These are phyloP conservation scores for Trichoderma guizhouense DNA, from an alignment of 2,329 filamentous ascomycete genomes.

Conservation along the genomic window DNA sequence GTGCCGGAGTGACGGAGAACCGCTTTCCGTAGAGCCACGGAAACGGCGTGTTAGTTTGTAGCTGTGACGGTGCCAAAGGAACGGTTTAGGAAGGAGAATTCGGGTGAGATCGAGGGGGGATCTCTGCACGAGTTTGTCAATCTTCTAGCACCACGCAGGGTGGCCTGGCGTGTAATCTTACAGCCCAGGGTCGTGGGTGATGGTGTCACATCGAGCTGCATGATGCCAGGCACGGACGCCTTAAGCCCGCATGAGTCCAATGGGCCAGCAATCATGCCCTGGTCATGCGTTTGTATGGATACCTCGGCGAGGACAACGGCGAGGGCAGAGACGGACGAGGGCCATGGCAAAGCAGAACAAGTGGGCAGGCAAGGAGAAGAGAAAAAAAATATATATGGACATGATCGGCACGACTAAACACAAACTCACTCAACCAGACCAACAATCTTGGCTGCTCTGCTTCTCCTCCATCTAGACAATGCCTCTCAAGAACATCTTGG, in stretches of 20 bases:
- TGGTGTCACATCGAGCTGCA: slow-evolving; percentile 11
- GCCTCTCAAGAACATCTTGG: slow-evolving; percentile 18
- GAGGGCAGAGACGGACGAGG: not conserved
- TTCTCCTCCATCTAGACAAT: slow-evolving; percentile 7
- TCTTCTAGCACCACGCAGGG: not conserved
- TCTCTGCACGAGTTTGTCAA: not conserved
- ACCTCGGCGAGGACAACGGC: not conserved
- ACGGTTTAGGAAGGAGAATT: slow-evolving; percentile 3
- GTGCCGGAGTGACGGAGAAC: not conserved
- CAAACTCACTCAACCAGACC: not conserved
- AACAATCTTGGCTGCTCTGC: not conserved
- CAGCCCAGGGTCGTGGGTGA: not conserved
- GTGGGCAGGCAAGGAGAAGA: not conserved
- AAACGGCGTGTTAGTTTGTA: not conserved
- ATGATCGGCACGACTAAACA: not conserved
- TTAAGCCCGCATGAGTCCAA: slow-evolving; percentile 1
- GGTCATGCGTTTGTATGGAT: not conserved
- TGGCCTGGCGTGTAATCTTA: not conserved
- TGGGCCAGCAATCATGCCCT: not conserved
- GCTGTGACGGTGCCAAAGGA: not conserved
- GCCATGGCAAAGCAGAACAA: not conserved
- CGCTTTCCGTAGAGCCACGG: not conserved
- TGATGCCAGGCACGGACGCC: slow-evolving; percentile 12
- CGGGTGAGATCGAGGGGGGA: slow-evolving; percentile 4
- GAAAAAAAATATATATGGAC: slow-evolving; percentile 12